These are phyloP conservation scores for Diaporthe vaccinii DNA, from an alignment of 2,329 filamentous ascomycete genomes.

Conservation along the genomic window DNA sequence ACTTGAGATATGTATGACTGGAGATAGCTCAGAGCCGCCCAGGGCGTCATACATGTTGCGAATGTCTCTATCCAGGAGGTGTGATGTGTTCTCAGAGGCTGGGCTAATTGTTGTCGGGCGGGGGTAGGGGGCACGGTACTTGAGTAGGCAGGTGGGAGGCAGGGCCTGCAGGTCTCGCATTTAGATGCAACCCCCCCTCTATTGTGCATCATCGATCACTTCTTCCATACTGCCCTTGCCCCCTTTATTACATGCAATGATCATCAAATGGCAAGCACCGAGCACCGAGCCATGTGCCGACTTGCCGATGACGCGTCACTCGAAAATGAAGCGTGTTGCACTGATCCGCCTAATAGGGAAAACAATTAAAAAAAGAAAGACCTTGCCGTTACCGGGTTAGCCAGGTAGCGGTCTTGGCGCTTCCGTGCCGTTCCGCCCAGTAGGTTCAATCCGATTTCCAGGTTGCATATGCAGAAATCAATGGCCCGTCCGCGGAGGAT, in stretches of 20 bases:
- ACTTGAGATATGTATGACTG: neutral
- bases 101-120: neutral
- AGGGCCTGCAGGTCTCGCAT: conserved; percentile 6
- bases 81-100: neutral
- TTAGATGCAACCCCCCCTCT: neutral
- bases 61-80: neutral
- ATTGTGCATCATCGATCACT: neutral
- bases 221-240: neutral
- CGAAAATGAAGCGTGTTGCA: neutral
- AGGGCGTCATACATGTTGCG: neutral
- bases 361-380: conserved; percentile 3
- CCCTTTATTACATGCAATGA: conserved; percentile 18
- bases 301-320: conserved; percentile 14
- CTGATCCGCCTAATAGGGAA: neutral
- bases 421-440: conserved; percentile 23
- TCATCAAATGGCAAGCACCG: neutral
- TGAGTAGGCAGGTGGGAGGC: neutral
- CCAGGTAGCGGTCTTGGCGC: neutral
- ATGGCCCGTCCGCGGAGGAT: neutral
- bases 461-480: conserved; percentile 2
- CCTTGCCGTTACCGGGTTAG: neutral
- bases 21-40: neutral
- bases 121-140: neutral
- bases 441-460: neutral
- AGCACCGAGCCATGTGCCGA: conserved; percentile 2